phyloP scores from a whole-genome alignment of 441 rosid genomes.

The Pelargonium myrrhifolium region DNA sequence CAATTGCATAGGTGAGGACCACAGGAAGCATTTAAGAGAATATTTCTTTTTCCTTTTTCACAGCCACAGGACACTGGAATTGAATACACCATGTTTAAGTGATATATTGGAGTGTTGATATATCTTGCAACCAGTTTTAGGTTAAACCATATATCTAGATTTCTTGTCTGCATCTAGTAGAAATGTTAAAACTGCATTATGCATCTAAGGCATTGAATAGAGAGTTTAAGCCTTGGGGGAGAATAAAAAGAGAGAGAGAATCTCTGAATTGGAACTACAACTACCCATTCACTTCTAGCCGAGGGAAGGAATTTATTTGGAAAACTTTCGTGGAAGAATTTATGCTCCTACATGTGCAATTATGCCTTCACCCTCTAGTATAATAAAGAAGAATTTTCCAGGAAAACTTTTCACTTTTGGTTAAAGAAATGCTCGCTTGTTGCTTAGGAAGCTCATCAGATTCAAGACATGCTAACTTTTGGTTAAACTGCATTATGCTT shows the following conservation, averaged over 20 bases:
- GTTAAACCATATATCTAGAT: neutral
- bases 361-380: neutral
- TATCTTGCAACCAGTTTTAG: neutral
- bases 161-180: neutral
- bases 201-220: neutral
- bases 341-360: conserved; percentile 2
- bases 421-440: neutral
- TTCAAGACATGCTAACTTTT: neutral
- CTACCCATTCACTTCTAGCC: neutral
- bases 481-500: neutral
- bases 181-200: neutral
- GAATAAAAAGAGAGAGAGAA: neutral
- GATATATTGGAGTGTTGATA: neutral
- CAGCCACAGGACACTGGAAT: neutral
- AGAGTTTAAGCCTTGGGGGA: neutral
- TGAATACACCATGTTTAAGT: neutral
- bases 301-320: neutral
- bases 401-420: neutral
- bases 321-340: neutral
- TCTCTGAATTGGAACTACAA: neutral
- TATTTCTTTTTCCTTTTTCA: neutral
- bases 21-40: neutral
- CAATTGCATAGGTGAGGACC: neutral
- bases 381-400: neutral
- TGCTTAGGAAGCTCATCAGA: neutral